Evolutionary conservation across 163 green algal species (phyloP), one percentile per base, ranked within the genome.

Genomic region (Scenedesmus sp.): DNA sequence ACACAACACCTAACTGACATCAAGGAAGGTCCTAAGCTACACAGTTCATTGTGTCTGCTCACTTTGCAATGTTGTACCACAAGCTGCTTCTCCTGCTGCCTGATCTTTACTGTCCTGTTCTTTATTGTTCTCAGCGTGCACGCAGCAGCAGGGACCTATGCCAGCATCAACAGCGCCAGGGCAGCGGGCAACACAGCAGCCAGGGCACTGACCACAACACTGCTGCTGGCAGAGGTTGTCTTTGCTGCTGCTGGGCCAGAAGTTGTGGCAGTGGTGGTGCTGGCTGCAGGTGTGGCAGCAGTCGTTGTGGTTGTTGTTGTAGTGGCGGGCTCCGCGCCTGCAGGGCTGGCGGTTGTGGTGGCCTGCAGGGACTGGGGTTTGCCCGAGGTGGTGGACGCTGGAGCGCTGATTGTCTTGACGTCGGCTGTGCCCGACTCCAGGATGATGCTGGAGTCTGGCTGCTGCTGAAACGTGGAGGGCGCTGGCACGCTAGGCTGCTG

Each of bases 181-280:
- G 40, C 65, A 76, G 30, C 65, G 16, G 65, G 65, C 65, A 76
- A 26, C 30, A 76, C 65, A 76, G 65, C 65, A 76, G 65, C 65
- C 37, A 76, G 9, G 7, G 65, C 65, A 18, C 65, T 76, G 9
- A 76, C 65, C 65, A 76, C 65, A 18, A 76, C 65, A 40, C 65
- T 76, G 65, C 30, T 76, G 65, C 65, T 76, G 30, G 65, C 65
- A 76, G 65, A 76, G 30, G 65, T 76, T 76, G 65, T 76, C 30
- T 76, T 76, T 40, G 65, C 65, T 76, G 30, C 30, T 40, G 65
- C 7, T 30, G 40, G 65, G 65, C 65, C 65, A 76, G 65, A 40
- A 30, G 30, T 76, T 72, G 59, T 35, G 24, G 10, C 24, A 9
- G 61, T 73, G 22, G 61, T 35, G 61, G 65, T 76, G 65, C 30